Conservation (phyloP, 257 asterid species). For the Cruciata laevipes region DNA sequence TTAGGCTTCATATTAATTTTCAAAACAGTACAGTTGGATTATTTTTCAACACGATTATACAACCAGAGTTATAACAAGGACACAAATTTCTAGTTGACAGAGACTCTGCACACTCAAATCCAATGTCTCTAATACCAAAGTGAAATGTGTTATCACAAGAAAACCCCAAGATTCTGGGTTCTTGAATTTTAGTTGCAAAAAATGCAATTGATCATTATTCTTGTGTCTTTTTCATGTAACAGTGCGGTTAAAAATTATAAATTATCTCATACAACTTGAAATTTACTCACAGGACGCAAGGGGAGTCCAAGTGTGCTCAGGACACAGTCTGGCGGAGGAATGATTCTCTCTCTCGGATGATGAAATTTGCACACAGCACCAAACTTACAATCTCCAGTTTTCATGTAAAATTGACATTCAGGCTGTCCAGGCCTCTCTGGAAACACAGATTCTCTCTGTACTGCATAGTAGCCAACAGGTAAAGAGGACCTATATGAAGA, state of each 20-base stretch:
- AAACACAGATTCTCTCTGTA: constrained; percentile 70
- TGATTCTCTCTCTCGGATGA: constrained; percentile 79
- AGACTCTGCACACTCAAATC: not conserved
- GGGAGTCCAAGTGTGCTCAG: constrained; percentile 94
- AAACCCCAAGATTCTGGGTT: not conserved
- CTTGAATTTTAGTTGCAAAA: not conserved
- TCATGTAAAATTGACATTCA: constrained; percentile 93
- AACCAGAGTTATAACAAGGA: not conserved
- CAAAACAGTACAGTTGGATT: not conserved
- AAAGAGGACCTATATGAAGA: constrained; percentile 48
- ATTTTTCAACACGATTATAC: not conserved
- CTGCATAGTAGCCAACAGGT: constrained; percentile 63
- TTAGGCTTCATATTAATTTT: no score
- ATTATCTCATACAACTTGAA: constrained; percentile 1
- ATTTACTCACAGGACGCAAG: constrained; percentile 68
- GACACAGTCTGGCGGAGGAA: constrained; percentile 83
- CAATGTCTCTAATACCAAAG: not conserved
- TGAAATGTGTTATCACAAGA: not conserved
- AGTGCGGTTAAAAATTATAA: not conserved
- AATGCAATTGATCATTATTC: not conserved
- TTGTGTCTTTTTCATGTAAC: not conserved
- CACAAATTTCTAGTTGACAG: not conserved
- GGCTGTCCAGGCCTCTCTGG: constrained; percentile 98
- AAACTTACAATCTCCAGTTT: constrained; percentile 95
- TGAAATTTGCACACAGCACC: constrained; percentile 93